Percentiles rank a stretch among this genome's conserved stretches.
Conservation (phyloP, 2,329 filamentous ascomycete genomes). For the Nakataea oryzae region DNA sequence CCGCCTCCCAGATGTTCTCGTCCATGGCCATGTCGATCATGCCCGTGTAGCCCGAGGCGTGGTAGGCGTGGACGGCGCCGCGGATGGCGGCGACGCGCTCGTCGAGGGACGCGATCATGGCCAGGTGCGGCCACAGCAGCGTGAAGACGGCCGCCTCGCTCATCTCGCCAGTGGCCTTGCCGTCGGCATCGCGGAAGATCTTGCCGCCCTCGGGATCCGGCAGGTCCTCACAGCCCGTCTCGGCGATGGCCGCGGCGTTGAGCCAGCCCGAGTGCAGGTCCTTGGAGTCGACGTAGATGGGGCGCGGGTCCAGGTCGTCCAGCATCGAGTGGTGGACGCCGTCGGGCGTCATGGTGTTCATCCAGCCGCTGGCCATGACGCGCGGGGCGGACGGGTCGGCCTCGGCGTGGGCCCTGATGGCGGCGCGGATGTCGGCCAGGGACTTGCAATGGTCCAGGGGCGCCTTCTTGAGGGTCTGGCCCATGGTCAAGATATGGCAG, state of each 20-base stretch:
- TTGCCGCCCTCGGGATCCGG: conserved; percentile 38
- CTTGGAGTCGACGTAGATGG: conserved; percentile 46
- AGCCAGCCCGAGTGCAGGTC: conserved; percentile 47
- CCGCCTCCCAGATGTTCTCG: conserved; percentile 39
- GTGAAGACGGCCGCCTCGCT: conserved; percentile 42
- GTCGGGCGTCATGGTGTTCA: conserved; percentile 43
- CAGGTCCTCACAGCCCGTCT: conserved; percentile 35
- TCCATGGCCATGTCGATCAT: conserved; percentile 51
- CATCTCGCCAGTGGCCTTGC: conserved; percentile 38
- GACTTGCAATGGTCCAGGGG: conserved; percentile 33
- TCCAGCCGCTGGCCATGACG: conserved; percentile 43
- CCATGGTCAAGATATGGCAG: conserved; percentile 45
- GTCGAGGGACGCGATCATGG: conserved; percentile 32
- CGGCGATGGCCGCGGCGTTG: conserved; percentile 37
- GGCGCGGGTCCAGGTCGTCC: conserved; percentile 35
- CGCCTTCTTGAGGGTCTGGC: conserved; percentile 41
- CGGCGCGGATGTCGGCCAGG: conserved; percentile 35
- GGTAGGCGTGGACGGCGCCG: conserved; percentile 36
- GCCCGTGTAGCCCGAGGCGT: conserved; percentile 40
- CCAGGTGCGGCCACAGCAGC: conserved; percentile 43
- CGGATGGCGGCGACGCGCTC: conserved; percentile 35
- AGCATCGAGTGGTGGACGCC: conserved; percentile 36
- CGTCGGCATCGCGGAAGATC: conserved; percentile 35
- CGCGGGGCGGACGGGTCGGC: conserved; percentile 32
- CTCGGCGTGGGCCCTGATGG: conserved; percentile 32